Evolutionary conservation across 306 rosid genomes (phyloP).

Genomic region (Castanea crenata): DNA sequence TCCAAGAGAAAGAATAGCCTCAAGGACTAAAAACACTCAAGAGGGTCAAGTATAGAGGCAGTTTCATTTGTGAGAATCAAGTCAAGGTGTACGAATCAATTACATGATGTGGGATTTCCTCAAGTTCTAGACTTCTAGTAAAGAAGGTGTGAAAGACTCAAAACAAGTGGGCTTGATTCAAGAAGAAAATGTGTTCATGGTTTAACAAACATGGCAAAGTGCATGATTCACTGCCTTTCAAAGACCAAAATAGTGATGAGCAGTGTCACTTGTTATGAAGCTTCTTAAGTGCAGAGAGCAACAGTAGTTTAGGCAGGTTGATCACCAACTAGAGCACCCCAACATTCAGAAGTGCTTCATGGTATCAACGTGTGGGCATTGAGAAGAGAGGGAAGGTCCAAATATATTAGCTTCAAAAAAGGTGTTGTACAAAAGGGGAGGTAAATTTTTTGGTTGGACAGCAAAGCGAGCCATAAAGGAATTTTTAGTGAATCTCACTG

Average conservation of each 20-base stretch:
- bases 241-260: slow-evolving; percentile 29
- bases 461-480: slow-evolving; percentile 33
- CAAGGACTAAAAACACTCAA: neutral
- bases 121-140: neutral
- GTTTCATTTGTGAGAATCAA: no score
- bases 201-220: slow-evolving; percentile 20
- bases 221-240: slow-evolving; percentile 31
- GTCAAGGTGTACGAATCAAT: neutral
- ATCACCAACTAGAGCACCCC: neutral
- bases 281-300: slow-evolving; percentile 7
- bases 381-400: slow-evolving; percentile 9
- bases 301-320: neutral
- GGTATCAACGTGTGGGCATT: slow-evolving; percentile 1
- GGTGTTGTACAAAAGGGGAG: neutral
- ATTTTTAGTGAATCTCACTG: slow-evolving; percentile 32
- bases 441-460: slow-evolving; percentile 35
- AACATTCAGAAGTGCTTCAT: neutral
- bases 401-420: slow-evolving; percentile 28
- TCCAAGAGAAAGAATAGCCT: neutral
- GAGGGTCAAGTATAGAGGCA: neutral
- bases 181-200: slow-evolving; percentile 16
- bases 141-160: slow-evolving; percentile 15
- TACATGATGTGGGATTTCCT: slow-evolving; percentile 39
- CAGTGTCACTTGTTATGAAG: slow-evolving; percentile 16
- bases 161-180: neutral